Evolutionary conservation across 1,284 basidiomycete genomes (phyloP).

Genomic region (Rhizoctonia solani): DNA sequence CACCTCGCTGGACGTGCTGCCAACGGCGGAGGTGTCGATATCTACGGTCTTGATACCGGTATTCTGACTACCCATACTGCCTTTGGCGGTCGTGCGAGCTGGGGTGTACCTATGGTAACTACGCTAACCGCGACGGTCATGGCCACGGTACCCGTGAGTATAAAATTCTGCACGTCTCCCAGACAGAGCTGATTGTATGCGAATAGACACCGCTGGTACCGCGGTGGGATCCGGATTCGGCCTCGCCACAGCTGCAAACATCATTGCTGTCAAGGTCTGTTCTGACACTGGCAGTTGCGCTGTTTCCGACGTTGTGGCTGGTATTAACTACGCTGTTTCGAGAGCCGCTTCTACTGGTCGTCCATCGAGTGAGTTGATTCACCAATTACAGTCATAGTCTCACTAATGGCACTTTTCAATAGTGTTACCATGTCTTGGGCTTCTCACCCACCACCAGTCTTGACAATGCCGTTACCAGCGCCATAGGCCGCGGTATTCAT

Average conservation of each 20-base stretch:
- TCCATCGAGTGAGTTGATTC: too few relatives aligned
- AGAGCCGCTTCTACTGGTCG: too few relatives aligned
- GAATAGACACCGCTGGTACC: conserved; percentile 1
- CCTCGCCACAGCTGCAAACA: conserved; percentile 58
- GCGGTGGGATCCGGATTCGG: not conserved
- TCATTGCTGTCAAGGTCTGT: conserved; percentile 97
- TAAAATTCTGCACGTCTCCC: not conserved
- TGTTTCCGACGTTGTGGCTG: conserved; percentile 90
- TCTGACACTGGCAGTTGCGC: conserved; percentile 92
- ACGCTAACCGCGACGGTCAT: conserved; percentile 8
- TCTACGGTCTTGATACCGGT: conserved; percentile 33
- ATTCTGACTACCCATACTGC: not conserved
- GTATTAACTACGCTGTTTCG: too few relatives aligned
- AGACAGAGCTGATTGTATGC: not conserved
- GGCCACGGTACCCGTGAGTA: conserved; percentile 17
- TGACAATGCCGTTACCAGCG: too few relatives aligned
- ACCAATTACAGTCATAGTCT: too few relatives aligned
- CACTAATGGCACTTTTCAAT: too few relatives aligned
- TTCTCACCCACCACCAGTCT: too few relatives aligned
- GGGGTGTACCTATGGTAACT: conserved; percentile 10
- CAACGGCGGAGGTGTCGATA: conserved; percentile 18
- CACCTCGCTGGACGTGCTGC: not conserved
- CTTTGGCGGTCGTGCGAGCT: conserved; percentile 10
- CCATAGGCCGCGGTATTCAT: too few relatives aligned
- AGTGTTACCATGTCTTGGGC: too few relatives aligned